These are phyloP conservation scores for Echites panduratus DNA, from an alignment of 257 asterid genomes.

Conservation along the genomic window DNA sequence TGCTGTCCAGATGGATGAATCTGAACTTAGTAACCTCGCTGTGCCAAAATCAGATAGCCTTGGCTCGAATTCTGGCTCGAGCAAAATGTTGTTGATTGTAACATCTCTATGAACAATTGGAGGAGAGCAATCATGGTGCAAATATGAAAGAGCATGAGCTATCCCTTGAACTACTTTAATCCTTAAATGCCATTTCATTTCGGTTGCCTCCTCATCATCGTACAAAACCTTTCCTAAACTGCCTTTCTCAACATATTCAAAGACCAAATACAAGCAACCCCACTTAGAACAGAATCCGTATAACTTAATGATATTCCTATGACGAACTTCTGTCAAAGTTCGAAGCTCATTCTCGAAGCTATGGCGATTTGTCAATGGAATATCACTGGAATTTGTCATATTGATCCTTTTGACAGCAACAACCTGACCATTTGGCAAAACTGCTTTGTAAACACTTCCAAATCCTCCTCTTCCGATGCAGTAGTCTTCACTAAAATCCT, in stretches of 20 bases:
- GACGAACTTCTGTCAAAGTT: slow-evolving; percentile 74
- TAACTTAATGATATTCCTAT: slow-evolving; percentile 86
- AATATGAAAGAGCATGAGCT: slow-evolving; percentile 93
- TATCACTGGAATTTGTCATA: slow-evolving; percentile 52
- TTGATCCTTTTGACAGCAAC: slow-evolving; percentile 80
- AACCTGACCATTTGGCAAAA: slow-evolving; percentile 40
- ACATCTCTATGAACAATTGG: slow-evolving; percentile 88
- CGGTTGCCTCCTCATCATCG: slow-evolving; percentile 43
- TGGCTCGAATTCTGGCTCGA: slow-evolving; percentile 71
- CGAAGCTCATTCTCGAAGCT: slow-evolving; percentile 86
- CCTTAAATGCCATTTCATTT: slow-evolving; percentile 61
- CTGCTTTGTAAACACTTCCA: slow-evolving; percentile 77
- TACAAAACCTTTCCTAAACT: slow-evolving; percentile 52
- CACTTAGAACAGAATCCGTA: slow-evolving; percentile 67
- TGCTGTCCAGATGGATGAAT: slow-evolving; percentile 66
- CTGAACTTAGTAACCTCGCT: slow-evolving; percentile 56
- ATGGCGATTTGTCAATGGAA: slow-evolving; percentile 32
- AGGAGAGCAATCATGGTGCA: slow-evolving; percentile 86
- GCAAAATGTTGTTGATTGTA: slow-evolving; percentile 58
- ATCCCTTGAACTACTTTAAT: slow-evolving; percentile 67
- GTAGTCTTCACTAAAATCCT: slow-evolving; percentile 46
- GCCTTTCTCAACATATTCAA: slow-evolving; percentile 80
- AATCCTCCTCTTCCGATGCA: slow-evolving; percentile 91
- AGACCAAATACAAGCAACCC: slow-evolving; percentile 79
- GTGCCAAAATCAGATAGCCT: slow-evolving; percentile 88